Percentiles rank a stretch among this genome's conserved stretches.
Conservation (phyloP, 805 yeast species). For the Candida maltosa region DNA sequence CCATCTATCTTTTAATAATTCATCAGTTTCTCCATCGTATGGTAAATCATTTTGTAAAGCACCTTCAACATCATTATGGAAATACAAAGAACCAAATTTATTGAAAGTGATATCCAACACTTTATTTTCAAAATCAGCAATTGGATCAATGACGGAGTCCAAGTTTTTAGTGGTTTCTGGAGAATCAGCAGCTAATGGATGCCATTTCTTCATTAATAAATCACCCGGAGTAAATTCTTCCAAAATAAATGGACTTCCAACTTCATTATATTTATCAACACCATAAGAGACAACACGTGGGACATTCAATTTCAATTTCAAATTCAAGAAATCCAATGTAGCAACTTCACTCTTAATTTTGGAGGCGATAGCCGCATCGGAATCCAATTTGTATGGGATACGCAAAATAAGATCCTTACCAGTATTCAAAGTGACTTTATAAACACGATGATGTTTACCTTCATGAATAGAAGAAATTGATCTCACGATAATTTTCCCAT, state of each 20-base stretch:
- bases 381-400: conserved; percentile 77
- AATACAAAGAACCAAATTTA: conserved; percentile 79
- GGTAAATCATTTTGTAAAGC: conserved; percentile 38
- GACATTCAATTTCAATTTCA: conserved; percentile 63
- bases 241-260: conserved; percentile 73
- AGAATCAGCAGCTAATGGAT: conserved; percentile 65
- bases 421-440: conserved; percentile 63
- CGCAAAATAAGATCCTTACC: conserved; percentile 69
- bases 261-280: conserved; percentile 53
- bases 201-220: conserved; percentile 85
- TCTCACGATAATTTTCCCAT: conserved; percentile 47
- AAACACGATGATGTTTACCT: conserved; percentile 90
- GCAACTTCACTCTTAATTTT: conserved; percentile 89
- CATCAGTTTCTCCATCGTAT: conserved; percentile 62
- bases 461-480: conserved; percentile 85
- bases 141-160: conserved; percentile 63
- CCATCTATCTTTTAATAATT: conserved; percentile 65
- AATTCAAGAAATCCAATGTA: conserved; percentile 75
- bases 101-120: conserved; percentile 59
- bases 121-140: conserved; percentile 62
- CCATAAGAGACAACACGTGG: conserved; percentile 76
- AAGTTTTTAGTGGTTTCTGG: conserved; percentile 46
- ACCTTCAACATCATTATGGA: conserved; percentile 61
- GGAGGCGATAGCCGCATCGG: conserved; percentile 60
- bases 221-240: conserved; percentile 81